Evolutionary conservation across 192 early-diverging fungal species (phyloP), one percentile per base, ranked within the genome.

Genomic region (Coemansia sp.): DNA sequence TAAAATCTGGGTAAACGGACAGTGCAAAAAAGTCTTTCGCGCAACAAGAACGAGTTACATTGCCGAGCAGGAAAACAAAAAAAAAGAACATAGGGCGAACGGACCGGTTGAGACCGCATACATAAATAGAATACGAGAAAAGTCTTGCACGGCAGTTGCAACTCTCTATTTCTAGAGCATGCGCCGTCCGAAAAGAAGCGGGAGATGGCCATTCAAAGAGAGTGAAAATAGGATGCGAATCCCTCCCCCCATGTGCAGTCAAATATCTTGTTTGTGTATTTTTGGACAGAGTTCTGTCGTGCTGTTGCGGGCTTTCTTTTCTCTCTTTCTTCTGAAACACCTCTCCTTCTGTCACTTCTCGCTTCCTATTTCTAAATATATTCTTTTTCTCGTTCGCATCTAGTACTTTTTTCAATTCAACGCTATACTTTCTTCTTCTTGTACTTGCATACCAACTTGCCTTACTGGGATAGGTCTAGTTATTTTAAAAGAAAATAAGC

Each of bases 301-400:
- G 33, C 17, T 17, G 11, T 8, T 49, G 45, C n/a, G 46, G 14
- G 49, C 20, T 23, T 54, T 56, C 10, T 54, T 34, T 58, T 23
- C 62, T 33, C 58, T 25, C 8, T 25, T 59, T 49, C 42, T 40
- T 69, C 22, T 68, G 42, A 5, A 5, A 45, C 6, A 14, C 41
- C 41, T 61, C 42, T 67, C 57, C 29, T 19, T 60, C 59, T 33
- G 25, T 40, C 58, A 62, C 57, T 62, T 46, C 50, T 61, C 22
- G 43, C 34, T 57, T 55, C 53, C 32, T 57, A 36, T 35, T 53
- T 22, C 7, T 25, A 53, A 36, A 41, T 34, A 14, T 53, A 53
- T 43, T 60, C 43, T 17, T 53, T 62, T 52, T 52, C 40, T 66
- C 40, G 38, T 62, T 68, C 61, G 29, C 42, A 46, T 69, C 58